phyloP scores from a whole-genome alignment of 2,329 filamentous ascomycete genomes.

The Ophiostoma sp. region DNA sequence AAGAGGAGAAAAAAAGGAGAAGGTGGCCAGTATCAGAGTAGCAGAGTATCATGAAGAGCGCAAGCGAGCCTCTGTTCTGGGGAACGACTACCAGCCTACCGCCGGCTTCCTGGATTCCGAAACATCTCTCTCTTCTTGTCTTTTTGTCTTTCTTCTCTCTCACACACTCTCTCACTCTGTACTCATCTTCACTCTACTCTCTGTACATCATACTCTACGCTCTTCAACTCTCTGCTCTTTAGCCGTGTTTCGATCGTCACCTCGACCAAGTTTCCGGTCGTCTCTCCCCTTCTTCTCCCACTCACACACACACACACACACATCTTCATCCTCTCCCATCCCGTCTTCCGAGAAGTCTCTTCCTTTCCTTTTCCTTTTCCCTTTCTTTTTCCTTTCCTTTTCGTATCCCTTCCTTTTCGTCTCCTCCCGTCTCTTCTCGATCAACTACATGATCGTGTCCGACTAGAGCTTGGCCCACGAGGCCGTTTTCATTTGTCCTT shows the following conservation, averaged over 20 bases:
- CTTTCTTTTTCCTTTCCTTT: constrained; percentile 1
- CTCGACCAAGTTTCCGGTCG: constrained; percentile 18
- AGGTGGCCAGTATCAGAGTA: background rate
- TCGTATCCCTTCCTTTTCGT: constrained; percentile 10
- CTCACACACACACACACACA: background rate
- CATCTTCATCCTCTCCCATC: constrained; percentile 15
- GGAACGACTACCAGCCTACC: constrained; percentile 15
- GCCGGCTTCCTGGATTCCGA: constrained; percentile 20
- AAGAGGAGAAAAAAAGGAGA: background rate
- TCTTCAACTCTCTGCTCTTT: background rate
- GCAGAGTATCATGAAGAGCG: constrained; percentile 10
- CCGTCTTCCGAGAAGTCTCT: constrained; percentile 5
- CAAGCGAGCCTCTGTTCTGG: constrained; percentile 12
- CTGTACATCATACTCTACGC: background rate
- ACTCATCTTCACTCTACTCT: background rate
- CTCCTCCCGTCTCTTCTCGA: constrained; percentile 18
- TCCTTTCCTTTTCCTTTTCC: constrained; percentile 6
- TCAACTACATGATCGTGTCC: constrained; percentile 38
- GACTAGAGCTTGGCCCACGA: constrained; percentile 38
- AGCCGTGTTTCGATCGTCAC: constrained; percentile 27
- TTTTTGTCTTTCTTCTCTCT: constrained; percentile 12
- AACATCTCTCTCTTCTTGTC: constrained; percentile 12
- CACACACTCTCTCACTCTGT: background rate
- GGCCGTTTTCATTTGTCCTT: constrained; percentile 33
- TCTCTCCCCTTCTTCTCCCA: constrained; percentile 12